Base-by-base conservation (phyloP, 441 rosid genomes). In the Pelargonium citronellum region DNA sequence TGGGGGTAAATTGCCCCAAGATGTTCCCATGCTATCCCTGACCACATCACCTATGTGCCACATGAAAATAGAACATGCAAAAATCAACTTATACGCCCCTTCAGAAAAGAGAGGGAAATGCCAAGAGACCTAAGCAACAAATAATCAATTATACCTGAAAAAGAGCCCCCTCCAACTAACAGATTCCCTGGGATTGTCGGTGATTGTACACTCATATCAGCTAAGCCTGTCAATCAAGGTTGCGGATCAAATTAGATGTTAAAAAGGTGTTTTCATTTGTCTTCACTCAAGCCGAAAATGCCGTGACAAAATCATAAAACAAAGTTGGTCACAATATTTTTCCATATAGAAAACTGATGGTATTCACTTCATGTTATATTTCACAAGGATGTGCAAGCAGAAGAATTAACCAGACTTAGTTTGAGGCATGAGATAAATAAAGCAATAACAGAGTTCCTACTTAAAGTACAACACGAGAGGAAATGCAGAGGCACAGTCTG, bases 1-100 rank as follows among this genome's bases (percentile, higher is more conserved):
- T 22, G 91, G 97, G 17, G 97, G 97, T 73, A 94, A 84, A 79
- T 87, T 84, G 12, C 87, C 86, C 96, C 91, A 94, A 22, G 89
- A 73, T 76, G 78, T 77, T 73, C 86, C 87, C 74, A 64, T 66
- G 73, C 75, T 73, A 69, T 79, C 81, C 53, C 77, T 78, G 71
- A 75, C 65, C 47, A 78, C 74, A 61, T 73, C 80, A 80, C 85
- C 94, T 88, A 75, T 41, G 57, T 71, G 69, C 27, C 68, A 66
- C 53, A 11, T 19, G 10, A n/a, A 57, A 57, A 57, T 30, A 30
- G 37, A 30, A 30, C 37, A 30, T 30, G 37, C 3, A n/a, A 30
- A 4, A 30, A 30, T 30, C 37, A 30, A 30, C 37, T 30, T 30
- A 4, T 30, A 30, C 0, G 4, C 37, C 37, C 37, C 3, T 30